A percentile compares a stretch with the other conserved stretches of the same genome.
These are phyloP conservation scores for Phytophthora idaei DNA, from an alignment of 352 stramenopile species.

Conservation along the genomic window DNA sequence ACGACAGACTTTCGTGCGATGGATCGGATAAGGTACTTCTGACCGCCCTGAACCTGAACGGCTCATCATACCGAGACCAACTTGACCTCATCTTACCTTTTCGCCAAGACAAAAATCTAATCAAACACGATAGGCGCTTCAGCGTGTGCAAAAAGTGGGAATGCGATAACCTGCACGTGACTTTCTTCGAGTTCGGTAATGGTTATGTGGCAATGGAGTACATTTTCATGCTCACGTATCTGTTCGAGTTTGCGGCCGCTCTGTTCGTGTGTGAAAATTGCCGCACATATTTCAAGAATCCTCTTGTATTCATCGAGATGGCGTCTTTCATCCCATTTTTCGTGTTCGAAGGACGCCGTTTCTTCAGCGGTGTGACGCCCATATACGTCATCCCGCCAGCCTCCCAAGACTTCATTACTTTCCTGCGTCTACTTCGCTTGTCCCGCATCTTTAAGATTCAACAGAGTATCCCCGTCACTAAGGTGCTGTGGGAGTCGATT, in stretches of 20 bases:
- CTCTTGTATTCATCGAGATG: conserved; percentile 67
- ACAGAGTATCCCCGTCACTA: conserved; percentile 77
- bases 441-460: conserved; percentile 84
- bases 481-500: conserved; percentile 80
- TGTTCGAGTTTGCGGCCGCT: conserved; percentile 56
- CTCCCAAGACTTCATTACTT: conserved; percentile 66
- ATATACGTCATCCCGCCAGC: conserved; percentile 75
- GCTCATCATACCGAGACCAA: conserved; percentile 27
- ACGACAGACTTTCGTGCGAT: conserved; percentile 55
- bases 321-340: conserved; percentile 76
- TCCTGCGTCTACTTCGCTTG: conserved; percentile 61
- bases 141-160: conserved; percentile 80
- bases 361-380: conserved; percentile 38
- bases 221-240: conserved; percentile 67
- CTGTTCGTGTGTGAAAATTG: conserved; percentile 49
- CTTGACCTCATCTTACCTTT: conserved; percentile 59
- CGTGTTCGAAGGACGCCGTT: conserved; percentile 53
- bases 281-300: conserved; percentile 67
- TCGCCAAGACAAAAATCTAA: conserved; percentile 48
- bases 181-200: conserved; percentile 69
- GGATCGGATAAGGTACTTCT: conserved; percentile 27
- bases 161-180: conserved; percentile 76
- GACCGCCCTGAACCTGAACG: conserved; percentile 9
- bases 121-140: conserved; percentile 36
- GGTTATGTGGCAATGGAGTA: conserved; percentile 67